Conservation (phyloP, 768 basidiomycete genomes). For the Mycena filopes region DNA sequence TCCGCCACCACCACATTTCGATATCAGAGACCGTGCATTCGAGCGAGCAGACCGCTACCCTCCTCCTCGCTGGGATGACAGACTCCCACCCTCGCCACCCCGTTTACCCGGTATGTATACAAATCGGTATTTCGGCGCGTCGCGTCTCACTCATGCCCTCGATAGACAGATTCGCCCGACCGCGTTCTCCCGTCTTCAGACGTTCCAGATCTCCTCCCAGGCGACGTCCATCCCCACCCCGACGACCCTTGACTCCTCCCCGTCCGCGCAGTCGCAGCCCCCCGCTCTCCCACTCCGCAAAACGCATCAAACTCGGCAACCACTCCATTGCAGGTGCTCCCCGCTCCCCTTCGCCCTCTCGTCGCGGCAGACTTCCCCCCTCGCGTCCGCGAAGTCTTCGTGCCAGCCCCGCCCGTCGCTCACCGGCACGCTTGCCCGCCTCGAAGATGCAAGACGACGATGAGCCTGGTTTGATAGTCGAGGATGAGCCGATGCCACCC, state of each 20-base stretch:
- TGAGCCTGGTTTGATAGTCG: conserved; percentile 26
- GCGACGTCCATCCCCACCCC: conserved; percentile 13
- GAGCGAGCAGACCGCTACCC: conserved; percentile 25
- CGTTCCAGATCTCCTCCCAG: conserved; percentile 25
- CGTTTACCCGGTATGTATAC: not conserved
- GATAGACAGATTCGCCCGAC: conserved; percentile 26
- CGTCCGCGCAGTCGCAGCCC: conserved; percentile 29
- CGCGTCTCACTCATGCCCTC: conserved; percentile 1
- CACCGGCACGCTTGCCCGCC: not conserved
- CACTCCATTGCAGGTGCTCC: conserved; percentile 12
- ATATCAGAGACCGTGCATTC: conserved; percentile 7
- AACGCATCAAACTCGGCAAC: conserved; percentile 28
- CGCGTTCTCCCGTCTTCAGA: conserved; percentile 18
- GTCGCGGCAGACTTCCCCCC: conserved; percentile 1
- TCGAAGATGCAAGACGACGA: conserved; percentile 5
- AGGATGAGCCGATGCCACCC: conserved; percentile 14
- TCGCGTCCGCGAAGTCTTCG: conserved; percentile 6
- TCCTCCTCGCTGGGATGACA: conserved; percentile 21
- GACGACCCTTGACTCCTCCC: conserved; percentile 3
- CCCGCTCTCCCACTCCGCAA: conserved; percentile 6
- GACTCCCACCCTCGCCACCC: conserved; percentile 12
- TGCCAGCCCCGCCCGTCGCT: conserved; percentile 3
- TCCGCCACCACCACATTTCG: conserved; percentile 30
- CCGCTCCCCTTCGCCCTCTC: conserved; percentile 11
- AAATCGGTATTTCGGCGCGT: not conserved